These are phyloP conservation scores for Suhomyces choctaworum DNA, from an alignment of 1,139 yeast species.

Conservation along the genomic window DNA sequence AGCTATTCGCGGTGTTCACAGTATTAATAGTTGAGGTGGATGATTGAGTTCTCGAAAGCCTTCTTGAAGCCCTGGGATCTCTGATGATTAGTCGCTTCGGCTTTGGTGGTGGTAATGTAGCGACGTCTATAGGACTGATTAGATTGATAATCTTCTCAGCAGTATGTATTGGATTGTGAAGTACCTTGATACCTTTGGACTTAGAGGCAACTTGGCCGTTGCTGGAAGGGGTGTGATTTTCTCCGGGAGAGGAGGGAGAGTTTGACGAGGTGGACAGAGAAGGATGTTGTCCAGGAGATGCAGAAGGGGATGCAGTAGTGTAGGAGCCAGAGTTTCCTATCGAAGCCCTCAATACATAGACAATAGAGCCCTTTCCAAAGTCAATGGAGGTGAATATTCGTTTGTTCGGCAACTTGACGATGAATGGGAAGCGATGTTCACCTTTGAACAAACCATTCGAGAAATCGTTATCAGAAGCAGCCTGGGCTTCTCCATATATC, in stretches of 20 bases:
- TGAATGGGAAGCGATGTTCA: slow-evolving; percentile 84
- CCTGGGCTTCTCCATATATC: slow-evolving; percentile 56
- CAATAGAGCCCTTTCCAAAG: slow-evolving; percentile 84
- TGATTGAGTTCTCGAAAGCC: slow-evolving; percentile 47
- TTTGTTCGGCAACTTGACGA: slow-evolving; percentile 71
- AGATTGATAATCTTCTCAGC: slow-evolving; percentile 61
- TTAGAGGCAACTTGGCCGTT: slow-evolving; percentile 20
- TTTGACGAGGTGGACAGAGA: slow-evolving; percentile 5
- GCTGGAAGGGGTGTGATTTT: slow-evolving; percentile 6
- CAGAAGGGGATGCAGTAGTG: slow-evolving; percentile 6
- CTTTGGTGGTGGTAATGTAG: slow-evolving; percentile 62
- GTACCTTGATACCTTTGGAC: slow-evolving; percentile 23
- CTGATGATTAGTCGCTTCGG: slow-evolving; percentile 66
- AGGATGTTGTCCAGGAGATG: slow-evolving; percentile 3
- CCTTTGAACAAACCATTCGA: slow-evolving; percentile 65
- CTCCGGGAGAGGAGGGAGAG: slow-evolving; percentile 3
- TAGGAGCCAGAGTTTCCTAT: slow-evolving; percentile 34
- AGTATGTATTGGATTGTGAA: slow-evolving; percentile 33
- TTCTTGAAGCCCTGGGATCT: slow-evolving; percentile 34
- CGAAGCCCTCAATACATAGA: slow-evolving; percentile 61
- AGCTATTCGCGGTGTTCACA: slow-evolving; percentile 30
- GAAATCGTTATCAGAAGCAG: slow-evolving; percentile 19
- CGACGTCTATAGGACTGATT: slow-evolving; percentile 73
- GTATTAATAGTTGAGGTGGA: slow-evolving; percentile 46
- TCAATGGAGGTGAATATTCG: slow-evolving; percentile 73